Evolutionary conservation across 164 flowering plant genomes (phyloP).

Genomic region (Platanus orientalis): DNA sequence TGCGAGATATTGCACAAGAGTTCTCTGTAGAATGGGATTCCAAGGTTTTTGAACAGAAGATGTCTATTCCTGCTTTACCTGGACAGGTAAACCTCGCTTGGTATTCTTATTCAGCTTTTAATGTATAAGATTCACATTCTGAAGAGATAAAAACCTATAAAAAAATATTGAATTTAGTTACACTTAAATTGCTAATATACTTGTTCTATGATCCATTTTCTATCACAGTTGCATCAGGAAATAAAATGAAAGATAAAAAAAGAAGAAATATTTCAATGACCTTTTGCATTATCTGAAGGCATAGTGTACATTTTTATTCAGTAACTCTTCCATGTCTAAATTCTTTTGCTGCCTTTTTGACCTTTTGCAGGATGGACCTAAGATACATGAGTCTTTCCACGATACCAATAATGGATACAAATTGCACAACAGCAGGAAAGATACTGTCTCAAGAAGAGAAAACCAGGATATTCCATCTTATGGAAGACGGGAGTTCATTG

Average conservation of each 20-base stretch:
- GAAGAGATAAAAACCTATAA: no score
- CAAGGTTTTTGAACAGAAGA: conserved; percentile 43
- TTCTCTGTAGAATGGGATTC: conserved; percentile 55
- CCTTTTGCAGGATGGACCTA: conserved; percentile 20
- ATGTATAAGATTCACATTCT: no score
- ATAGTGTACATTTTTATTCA: neutral
- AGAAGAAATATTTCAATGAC: neutral
- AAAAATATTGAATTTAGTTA: no score
- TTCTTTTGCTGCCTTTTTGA: conserved; percentile 1
- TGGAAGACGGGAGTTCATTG: neutral
- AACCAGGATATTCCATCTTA: neutral
- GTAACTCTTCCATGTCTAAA: neutral
- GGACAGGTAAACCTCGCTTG: conserved; percentile 27
- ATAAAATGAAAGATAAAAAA: neutral
- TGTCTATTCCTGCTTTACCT: conserved; percentile 30
- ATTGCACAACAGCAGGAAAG: conserved; percentile 8
- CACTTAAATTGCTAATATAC: no score
- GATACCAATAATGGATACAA: conserved; percentile 18
- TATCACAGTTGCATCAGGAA: neutral
- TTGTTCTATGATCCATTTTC: no score
- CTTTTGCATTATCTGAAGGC: no score
- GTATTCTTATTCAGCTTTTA: no score
- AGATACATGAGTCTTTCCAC: conserved; percentile 10
- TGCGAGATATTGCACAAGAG: conserved; percentile 56
- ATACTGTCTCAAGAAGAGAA: conserved; percentile 10